A percentile compares a stretch with the other conserved stretches of the same genome.
These are phyloP conservation scores for Aspergillus ochraceus DNA, from an alignment of 2,329 filamentous ascomycete genomes.

Conservation along the genomic window DNA sequence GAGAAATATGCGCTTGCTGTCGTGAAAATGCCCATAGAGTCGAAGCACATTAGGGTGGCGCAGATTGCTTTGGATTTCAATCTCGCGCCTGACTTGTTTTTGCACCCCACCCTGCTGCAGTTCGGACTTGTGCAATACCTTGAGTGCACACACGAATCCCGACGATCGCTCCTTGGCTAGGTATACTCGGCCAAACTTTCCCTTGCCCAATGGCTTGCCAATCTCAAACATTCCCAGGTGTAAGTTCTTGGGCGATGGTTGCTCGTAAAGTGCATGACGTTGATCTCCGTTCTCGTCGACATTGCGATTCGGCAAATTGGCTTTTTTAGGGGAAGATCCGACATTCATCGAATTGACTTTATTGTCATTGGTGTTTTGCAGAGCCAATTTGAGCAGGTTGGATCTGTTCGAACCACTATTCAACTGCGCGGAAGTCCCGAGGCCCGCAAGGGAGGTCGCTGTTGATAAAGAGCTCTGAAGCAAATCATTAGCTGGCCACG, in stretches of 20 bases:
- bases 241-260: constrained; percentile 62
- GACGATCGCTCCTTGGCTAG: constrained; percentile 76
- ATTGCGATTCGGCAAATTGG: constrained; percentile 37
- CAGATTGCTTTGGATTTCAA: constrained; percentile 86
- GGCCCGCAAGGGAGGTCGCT: constrained; percentile 49
- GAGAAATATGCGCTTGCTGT: constrained; percentile 82
- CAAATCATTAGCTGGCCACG: constrained; percentile 17
- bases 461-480: constrained; percentile 48
- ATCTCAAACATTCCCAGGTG: constrained; percentile 96
- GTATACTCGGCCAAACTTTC: constrained; percentile 85
- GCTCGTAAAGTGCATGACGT: constrained; percentile 53
- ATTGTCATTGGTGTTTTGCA: constrained; percentile 73
- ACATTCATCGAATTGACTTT: constrained; percentile 55
- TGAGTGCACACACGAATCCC: constrained; percentile 82
- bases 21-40: constrained; percentile 85
- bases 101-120: constrained; percentile 78
- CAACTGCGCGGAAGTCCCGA: constrained; percentile 45
- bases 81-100: constrained; percentile 83
- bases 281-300: constrained; percentile 51
- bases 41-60: constrained; percentile 83
- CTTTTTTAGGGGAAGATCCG: constrained; percentile 64
- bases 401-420: constrained; percentile 61
- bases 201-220: constrained; percentile 79
- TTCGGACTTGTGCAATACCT: constrained; percentile 83
- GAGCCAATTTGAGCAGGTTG: constrained; percentile 81